Base-by-base conservation (phyloP, 1,284 basidiomycete genomes). In the Cutaneotrichosporon dermatis region DNA sequence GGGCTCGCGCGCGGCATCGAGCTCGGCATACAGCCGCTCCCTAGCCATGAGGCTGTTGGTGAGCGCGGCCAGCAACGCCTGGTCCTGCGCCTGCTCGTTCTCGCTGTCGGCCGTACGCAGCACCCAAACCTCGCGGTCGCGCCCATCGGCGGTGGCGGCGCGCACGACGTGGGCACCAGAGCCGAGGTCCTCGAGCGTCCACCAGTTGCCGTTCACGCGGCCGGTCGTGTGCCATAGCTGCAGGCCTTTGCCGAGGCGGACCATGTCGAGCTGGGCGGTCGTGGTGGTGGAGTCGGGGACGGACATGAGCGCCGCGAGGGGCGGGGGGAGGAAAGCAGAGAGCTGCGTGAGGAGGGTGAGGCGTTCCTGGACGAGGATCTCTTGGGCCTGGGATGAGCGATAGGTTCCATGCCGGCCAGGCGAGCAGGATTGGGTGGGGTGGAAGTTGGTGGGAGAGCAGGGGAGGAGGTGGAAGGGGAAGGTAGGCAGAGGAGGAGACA, bases 71-170 rank as follows among this genome's bases (percentile, higher is more conserved):
- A 72, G 59, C 16, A 57, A 42, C 40, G 56, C 60, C 4, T 16
- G 37, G 34, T 63, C 60, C 15, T 51, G 61, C 13, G 64, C 60
- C 15, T 34, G 45, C 25, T 64, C 60, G 34, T 51, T 61, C 12
- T 67, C 65, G 15, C 57, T 64, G 15, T 3, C 25, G 25, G 25
- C 25, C 25, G 67, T 57, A 35, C 64, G 58, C 25, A 76, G 56
- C 10, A 76, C 69, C 75, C 75, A 76, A 9, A 76, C 70, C 50
- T 76, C 75, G 46, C 68, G 64, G 42, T 69, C 71, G 41, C 16
- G 34, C 33, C 25, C 45, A 37, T 41, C 52, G 36, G 35, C 6
- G 15, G 57, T 55, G 35, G 46, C 59, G 44, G 64, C 58, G 49
- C 69, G 62, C 7, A 73, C 68, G 36, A 75, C 66, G 44, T 67